These are phyloP conservation scores for Ceratocystis destructans DNA, from an alignment of 2,329 filamentous ascomycete genomes.

Conservation along the genomic window DNA sequence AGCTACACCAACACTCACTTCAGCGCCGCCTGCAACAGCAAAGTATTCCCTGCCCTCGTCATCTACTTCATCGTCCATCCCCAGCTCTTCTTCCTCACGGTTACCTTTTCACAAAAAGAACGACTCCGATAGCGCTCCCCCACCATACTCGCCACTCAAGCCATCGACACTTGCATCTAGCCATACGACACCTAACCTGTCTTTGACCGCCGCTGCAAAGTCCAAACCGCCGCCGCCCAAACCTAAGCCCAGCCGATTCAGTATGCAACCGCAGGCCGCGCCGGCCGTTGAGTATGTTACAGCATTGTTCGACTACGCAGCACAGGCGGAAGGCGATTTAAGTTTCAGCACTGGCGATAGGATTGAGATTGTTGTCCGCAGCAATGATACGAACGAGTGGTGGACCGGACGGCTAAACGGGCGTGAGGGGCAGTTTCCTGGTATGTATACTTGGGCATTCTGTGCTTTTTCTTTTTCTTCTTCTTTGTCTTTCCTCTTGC, in stretches of 20 bases:
- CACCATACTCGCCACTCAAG: constrained; percentile 49
- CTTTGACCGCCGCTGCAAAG: constrained; percentile 39
- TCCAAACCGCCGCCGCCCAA: constrained; percentile 60
- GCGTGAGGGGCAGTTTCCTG: constrained; percentile 84
- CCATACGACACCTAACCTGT: constrained; percentile 29
- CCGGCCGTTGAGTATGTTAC: constrained; percentile 65
- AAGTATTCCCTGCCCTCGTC: constrained; percentile 23
- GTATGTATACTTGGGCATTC: constrained; percentile 37
- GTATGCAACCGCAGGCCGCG: constrained; percentile 33
- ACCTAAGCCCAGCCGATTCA: constrained; percentile 67
- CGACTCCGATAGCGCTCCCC: constrained; percentile 43
- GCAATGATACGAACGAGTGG: constrained; percentile 93
- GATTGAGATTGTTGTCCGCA: constrained; percentile 75
- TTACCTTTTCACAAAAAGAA: constrained; percentile 25
- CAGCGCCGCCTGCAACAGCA: constrained; percentile 20
- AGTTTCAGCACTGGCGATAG: constrained; percentile 78
- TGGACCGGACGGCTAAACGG: constrained; percentile 75
- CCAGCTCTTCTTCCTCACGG: constrained; percentile 10
- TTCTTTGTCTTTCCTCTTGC: neutral
- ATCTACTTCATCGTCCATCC: constrained; percentile 20
- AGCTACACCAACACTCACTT: constrained; percentile 19
- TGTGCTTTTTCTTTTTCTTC: neutral
- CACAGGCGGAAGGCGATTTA: constrained; percentile 85
- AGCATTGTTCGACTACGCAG: constrained; percentile 90
- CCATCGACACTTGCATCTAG: constrained; percentile 14